Conservation (phyloP, 352 stramenopile genomes). For the Phytophthora meadii region DNA sequence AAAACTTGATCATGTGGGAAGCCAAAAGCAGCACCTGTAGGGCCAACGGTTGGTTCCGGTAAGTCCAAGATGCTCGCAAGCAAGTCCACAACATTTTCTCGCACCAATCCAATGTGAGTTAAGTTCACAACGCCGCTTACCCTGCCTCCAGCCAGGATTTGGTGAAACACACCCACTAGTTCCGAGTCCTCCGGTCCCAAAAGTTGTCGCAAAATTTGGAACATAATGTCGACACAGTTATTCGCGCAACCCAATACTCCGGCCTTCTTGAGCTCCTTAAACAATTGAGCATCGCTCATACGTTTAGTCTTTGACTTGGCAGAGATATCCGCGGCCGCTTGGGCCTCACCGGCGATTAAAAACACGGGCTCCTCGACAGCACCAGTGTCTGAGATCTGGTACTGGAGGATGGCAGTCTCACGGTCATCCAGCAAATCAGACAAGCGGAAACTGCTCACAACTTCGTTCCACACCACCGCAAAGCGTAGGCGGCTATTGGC, state of each 20-base stretch:
- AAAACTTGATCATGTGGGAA: slow-evolving; percentile 82
- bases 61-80: slow-evolving; percentile 86
- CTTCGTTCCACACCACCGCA: slow-evolving; percentile 90
- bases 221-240: slow-evolving; percentile 83
- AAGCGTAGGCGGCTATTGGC: slow-evolving; percentile 86
- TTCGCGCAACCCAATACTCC: slow-evolving; percentile 73
- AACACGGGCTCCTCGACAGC: slow-evolving; percentile 88
- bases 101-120: slow-evolving; percentile 74
- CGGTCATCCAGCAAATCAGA: slow-evolving; percentile 88
- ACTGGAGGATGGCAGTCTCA: slow-evolving; percentile 89
- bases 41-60: slow-evolving; percentile 74
- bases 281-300: slow-evolving; percentile 62
- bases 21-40: slow-evolving; percentile 53
- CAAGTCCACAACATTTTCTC: slow-evolving; percentile 86
- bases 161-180: slow-evolving; percentile 69
- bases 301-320: slow-evolving; percentile 63
- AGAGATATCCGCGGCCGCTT: slow-evolving; percentile 72
- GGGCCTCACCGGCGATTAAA: slow-evolving; percentile 83
- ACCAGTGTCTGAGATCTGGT: slow-evolving; percentile 87
- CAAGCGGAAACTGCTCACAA: slow-evolving; percentile 89
- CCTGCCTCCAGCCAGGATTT: slow-evolving; percentile 62
- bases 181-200: slow-evolving; percentile 74
- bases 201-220: slow-evolving; percentile 84
- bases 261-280: slow-evolving; percentile 80
- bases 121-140: slow-evolving; percentile 73